Base-by-base conservation (phyloP, 106 monocot genomes). In the Vanilla planifolia region DNA sequence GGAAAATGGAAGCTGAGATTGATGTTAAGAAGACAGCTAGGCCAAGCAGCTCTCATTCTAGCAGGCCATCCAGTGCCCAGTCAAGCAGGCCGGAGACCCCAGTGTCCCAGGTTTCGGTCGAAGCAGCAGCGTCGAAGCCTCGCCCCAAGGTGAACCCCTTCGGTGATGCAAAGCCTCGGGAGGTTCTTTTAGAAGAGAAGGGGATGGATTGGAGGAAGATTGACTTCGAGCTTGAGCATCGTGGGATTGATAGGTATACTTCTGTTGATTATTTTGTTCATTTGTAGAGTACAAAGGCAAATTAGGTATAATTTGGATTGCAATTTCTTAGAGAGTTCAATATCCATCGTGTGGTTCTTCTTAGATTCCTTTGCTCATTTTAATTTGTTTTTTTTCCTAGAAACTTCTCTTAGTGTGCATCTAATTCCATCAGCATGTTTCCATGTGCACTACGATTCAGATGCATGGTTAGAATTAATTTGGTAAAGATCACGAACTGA, bases 181-280 rank as follows among this genome's bases (percentile, higher is more conserved):
- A 87, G 59, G 66, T 82, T 47, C 13, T 82, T 55, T 52, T 87
- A 57, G 52, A 82, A 63, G 82, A 79, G 64, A 66, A 75, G 52
- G 86, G 87, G 34, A 78, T 48, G 53, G 82, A 87, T 68, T 87
- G 87, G 87, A 78, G 66, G 79, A 87, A 87, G 73, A 82, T 87
- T 60, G 87, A 87, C 26, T 46, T 66, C 45, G 78, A 87, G 40
- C 79, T 87, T 1, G 81, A 87, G 62, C 73, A 87, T 64, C 75
- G 81, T 28, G 67, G 64, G 51, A 68, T 87, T 48, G 72, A 70
- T 46, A 87, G 87, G 87, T 82, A 65, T 30, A 35, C 8, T 41
- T 27, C 51, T 55, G 30, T 21, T 57, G 30, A 55, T 32, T n/a
- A n/a, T n/a, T n/a, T n/a, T n/a, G n/a, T n/a, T n/a, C n/a, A n/a